A percentile compares a stretch with the other conserved stretches of the same genome.
Evolutionary conservation across 2,329 filamentous ascomycete genomes (phyloP).

Genomic region (Beauveria pseudobassiana): DNA sequence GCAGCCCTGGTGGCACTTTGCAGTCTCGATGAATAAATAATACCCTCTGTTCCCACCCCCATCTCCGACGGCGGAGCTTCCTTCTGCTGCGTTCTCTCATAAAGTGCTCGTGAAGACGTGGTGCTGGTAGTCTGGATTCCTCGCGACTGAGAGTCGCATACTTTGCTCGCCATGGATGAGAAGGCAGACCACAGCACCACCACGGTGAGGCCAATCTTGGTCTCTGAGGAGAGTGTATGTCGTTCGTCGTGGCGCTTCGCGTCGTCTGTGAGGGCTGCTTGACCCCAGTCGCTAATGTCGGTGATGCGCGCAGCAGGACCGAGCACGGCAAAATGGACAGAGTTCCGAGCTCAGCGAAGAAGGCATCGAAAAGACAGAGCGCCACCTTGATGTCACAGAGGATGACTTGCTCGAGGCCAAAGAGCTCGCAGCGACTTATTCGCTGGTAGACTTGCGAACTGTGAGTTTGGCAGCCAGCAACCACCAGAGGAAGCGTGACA

Average conservation of each 20-base stretch:
- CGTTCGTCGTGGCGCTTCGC: not conserved
- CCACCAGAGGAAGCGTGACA: no score
- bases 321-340: not conserved
- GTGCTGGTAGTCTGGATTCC: not conserved
- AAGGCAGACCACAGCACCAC: not conserved
- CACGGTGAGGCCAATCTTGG: not conserved
- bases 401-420: slow-evolving; percentile 38
- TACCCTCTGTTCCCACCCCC: no score
- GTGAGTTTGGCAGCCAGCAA: slow-evolving; percentile 15
- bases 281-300: not conserved
- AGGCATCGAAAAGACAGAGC: not conserved
- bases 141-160: not conserved
- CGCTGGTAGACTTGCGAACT: slow-evolving; percentile 25
- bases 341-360: not conserved
- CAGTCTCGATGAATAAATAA: no score
- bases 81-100: not conserved
- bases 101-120: not conserved
- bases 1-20: no score
- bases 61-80: no score
- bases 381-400: slow-evolving; percentile 30
- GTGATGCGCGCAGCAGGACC: not conserved
- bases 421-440: slow-evolving; percentile 27
- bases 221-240: not conserved
- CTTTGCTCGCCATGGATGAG: not conserved
- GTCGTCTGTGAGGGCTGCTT: not conserved